These are phyloP conservation scores for Aspergillus floridensis DNA, from an alignment of 2,329 filamentous ascomycete genomes.

Conservation along the genomic window DNA sequence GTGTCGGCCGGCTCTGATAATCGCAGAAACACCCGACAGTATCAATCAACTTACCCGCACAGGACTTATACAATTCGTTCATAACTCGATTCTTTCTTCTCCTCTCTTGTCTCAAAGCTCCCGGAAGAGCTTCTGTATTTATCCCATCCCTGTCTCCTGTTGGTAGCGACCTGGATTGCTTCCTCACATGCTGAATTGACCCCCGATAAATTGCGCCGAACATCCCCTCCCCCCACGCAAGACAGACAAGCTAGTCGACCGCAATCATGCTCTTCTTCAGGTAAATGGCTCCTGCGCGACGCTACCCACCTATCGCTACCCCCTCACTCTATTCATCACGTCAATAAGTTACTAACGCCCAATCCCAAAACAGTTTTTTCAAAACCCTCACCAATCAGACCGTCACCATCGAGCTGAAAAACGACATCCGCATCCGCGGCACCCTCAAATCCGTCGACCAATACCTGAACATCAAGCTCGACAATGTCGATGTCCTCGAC, in stretches of 20 bases:
- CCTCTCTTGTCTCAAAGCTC: not conserved
- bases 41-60: not conserved
- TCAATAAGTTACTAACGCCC: not conserved
- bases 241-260: constrained; percentile 9
- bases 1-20: not conserved
- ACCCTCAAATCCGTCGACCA: constrained; percentile 97
- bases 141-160: not conserved
- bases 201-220: not conserved
- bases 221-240: not conserved
- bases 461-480: constrained; percentile 98
- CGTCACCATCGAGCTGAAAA: constrained; percentile 98
- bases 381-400: constrained; percentile 97
- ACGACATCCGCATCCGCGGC: constrained; percentile 95
- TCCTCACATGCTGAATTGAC: not conserved
- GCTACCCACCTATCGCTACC: not conserved
- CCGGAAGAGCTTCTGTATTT: not conserved
- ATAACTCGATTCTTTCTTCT: not conserved
- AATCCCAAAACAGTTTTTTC: constrained; percentile 69
- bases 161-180: not conserved
- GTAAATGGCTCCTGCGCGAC: constrained; percentile 25
- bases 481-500: constrained; percentile 89
- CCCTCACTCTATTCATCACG: no score
- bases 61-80: not conserved
- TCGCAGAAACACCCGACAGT: not conserved
- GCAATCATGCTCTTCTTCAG: constrained; percentile 54